Conservation (phyloP, 441 rosid genomes). For the Pelargonium cotyledonis region DNA sequence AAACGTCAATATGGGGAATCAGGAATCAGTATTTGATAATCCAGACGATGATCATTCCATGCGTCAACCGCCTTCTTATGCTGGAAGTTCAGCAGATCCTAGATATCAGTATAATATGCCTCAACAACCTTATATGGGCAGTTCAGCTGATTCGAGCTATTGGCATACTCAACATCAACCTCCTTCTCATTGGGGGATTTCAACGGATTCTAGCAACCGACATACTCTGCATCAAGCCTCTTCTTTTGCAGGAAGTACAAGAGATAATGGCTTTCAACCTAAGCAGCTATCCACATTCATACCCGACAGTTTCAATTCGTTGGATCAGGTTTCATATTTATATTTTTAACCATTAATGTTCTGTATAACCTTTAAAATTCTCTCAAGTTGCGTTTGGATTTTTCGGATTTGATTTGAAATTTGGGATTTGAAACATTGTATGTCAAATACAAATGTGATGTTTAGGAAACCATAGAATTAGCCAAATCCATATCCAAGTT, state of each 20-base stretch:
- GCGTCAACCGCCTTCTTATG: conserved; percentile 27
- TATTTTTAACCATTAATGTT: neutral
- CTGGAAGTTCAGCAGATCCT: neutral
- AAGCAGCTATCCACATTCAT: conserved; percentile 39
- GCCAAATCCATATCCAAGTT: too few species aligned
- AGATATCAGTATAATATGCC: neutral
- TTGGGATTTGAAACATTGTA: neutral
- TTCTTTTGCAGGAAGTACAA: conserved; percentile 22
- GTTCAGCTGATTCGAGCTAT: neutral
- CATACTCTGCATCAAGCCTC: conserved; percentile 3
- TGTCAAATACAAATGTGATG: too few species aligned
- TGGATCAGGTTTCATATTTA: conserved; percentile 57
- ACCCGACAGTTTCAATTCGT: conserved; percentile 61
- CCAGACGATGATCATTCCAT: conserved; percentile 14
- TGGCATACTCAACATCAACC: neutral
- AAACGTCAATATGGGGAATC: conserved; percentile 24
- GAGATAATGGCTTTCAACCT: conserved; percentile 23
- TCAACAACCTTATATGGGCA: neutral
- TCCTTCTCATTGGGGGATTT: neutral
- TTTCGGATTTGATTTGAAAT: neutral
- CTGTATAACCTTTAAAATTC: neutral
- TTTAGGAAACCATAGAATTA: too few species aligned
- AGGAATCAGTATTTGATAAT: conserved; percentile 21
- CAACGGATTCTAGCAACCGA: neutral
- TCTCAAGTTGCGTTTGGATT: neutral